phyloP scores from a whole-genome alignment of 805 yeast species.

The Sungouiella thailandica region DNA sequence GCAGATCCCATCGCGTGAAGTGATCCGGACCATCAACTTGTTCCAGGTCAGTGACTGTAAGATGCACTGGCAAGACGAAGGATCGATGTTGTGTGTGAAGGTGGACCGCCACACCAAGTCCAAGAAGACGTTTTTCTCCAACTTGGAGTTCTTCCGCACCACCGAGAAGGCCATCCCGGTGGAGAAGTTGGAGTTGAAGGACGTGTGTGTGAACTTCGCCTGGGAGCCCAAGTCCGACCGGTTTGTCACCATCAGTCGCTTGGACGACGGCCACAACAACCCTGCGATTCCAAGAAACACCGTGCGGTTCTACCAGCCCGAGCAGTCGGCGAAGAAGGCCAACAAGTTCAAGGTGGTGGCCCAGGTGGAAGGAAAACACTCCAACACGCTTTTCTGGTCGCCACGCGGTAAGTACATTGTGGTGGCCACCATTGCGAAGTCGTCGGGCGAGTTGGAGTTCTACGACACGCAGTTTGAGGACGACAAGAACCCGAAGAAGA shows the following conservation, averaged over 20 bases:
- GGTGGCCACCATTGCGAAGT: slow-evolving; percentile 43
- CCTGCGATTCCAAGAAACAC: slow-evolving; percentile 63
- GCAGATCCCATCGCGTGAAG: slow-evolving; percentile 78
- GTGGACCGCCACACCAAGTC: slow-evolving; percentile 97
- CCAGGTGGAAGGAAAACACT: slow-evolving; percentile 53
- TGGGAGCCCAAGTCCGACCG: slow-evolving; percentile 96
- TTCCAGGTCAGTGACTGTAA: slow-evolving; percentile 91
- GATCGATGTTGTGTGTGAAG: slow-evolving; percentile 81
- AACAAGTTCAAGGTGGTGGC: slow-evolving; percentile 56
- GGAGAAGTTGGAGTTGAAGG: slow-evolving; percentile 89
- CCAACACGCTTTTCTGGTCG: slow-evolving; percentile 78
- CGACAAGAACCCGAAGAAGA: slow-evolving; percentile 42
- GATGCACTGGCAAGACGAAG: slow-evolving; percentile 91
- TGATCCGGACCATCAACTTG: slow-evolving; percentile 85
- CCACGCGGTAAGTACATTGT: slow-evolving; percentile 88
- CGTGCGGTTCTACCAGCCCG: slow-evolving; percentile 79
- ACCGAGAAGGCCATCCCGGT: slow-evolving; percentile 90
- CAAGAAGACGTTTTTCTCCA: slow-evolving; percentile 84
- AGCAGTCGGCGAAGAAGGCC: slow-evolving; percentile 44
- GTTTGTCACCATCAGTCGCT: slow-evolving; percentile 71
- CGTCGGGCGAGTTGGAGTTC: slow-evolving; percentile 71
- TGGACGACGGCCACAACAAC: slow-evolving; percentile 51
- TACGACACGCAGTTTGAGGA: slow-evolving; percentile 84
- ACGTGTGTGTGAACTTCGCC: slow-evolving; percentile 78
- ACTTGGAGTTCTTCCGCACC: slow-evolving; percentile 85